Evolutionary conservation across 371 early-diverging fungal species (phyloP), one percentile per base, ranked within the genome.

Genomic region (Lichtheimia ramosa): DNA sequence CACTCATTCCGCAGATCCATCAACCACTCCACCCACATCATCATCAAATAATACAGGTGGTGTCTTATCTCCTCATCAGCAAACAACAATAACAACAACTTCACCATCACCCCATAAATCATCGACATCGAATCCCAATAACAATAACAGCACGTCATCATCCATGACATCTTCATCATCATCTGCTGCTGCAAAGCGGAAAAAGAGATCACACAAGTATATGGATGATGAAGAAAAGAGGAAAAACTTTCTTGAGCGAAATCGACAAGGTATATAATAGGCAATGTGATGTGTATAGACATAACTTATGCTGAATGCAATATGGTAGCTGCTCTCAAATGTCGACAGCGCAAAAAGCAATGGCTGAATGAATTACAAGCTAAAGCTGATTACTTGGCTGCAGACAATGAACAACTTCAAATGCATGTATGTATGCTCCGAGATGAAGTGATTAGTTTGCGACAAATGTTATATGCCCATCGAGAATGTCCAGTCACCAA

Each of bases 201-300:
- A 49, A 58, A 20, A 41, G 7, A 63, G 58, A 28, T 60, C 60
- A 16, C 39, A 43, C 12, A 74, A 74, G 53, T 79, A 74, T 18
- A 68, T 78, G 66, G 75, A 76, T 16, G 81, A 75, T 8, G 84
- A 83, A 27, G 87, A 86, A 50, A 87, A 87, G 67, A 72, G 89
- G 42, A 72, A 70, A 48, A 89, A 83, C 67, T 89, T 91, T 64
- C 69, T 91, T 63, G 92, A 91, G 66, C 81, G 92, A 49, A 91
- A 91, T 72, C 82, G 92, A 43, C 84, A 84, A 74, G 85, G 88
- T 85, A 46, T 46, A 34, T 34, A 28, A 25, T 28, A 34, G 1
- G 10, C 10, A 6, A 34, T 34, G 1, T 5, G 13, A 21, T 40
- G 24, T 15, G n/a, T 5, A 5, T 2, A n/a, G n/a, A n/a, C 14